phyloP scores from a whole-genome alignment of 495 filamentous ascomycete species.

The Penicillium pulvis region DNA sequence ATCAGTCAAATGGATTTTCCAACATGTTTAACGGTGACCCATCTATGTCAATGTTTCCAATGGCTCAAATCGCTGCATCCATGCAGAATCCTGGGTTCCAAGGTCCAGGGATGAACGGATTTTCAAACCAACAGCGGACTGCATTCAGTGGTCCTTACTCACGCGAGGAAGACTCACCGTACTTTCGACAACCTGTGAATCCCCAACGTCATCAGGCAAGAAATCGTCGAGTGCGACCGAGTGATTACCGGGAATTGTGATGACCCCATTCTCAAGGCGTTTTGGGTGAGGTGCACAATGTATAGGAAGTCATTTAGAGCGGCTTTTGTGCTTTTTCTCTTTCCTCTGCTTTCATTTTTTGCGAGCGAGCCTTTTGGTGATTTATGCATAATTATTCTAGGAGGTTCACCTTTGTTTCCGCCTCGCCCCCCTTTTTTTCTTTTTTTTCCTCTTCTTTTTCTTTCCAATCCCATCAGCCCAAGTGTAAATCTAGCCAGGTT shows the following conservation, averaged over 20 bases:
- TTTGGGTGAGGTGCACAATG: conserved; percentile 1
- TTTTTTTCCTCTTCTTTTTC: neutral
- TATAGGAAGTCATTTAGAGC: conserved; percentile 2
- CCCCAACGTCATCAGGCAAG: conserved; percentile 86
- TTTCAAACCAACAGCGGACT: conserved; percentile 74
- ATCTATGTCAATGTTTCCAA: conserved; percentile 41
- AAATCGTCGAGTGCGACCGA: conserved; percentile 75
- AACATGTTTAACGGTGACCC: conserved; percentile 48
- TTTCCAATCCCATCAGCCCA: neutral
- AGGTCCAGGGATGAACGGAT: conserved; percentile 45
- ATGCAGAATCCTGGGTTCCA: conserved; percentile 38
- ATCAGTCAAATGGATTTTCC: conserved; percentile 38
- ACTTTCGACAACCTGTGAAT: conserved; percentile 95
- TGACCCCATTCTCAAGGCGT: conserved; percentile 1
- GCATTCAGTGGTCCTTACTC: conserved; percentile 60
- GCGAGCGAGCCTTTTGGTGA: neutral
- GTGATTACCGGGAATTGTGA: conserved; percentile 87
- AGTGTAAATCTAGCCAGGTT: conserved; percentile 5
- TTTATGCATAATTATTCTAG: neutral
- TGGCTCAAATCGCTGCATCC: conserved; percentile 33
- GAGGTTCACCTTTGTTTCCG: neutral
- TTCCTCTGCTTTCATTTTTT: neutral
- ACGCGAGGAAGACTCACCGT: conserved; percentile 86
- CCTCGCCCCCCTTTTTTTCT: neutral
- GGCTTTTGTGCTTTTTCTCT: conserved; percentile 6